Percentiles rank a stretch among this genome's conserved stretches.
Evolutionary conservation across 441 rosid species (phyloP).

Genomic region (Adansonia rubrostipa): DNA sequence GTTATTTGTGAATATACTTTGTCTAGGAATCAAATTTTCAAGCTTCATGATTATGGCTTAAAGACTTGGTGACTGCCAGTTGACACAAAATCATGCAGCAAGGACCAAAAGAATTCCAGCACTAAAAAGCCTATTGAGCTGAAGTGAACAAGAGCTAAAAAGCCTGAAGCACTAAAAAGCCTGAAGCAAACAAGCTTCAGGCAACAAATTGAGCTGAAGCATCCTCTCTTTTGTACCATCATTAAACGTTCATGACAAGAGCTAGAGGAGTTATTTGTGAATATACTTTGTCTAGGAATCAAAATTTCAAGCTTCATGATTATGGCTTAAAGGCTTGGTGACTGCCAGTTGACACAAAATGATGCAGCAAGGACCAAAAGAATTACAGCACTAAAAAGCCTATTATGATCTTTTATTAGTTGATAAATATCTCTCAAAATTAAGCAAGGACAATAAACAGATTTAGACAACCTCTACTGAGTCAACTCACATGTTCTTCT

Average conservation of each 20-base stretch:
- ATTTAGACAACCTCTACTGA: neutral
- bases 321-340: neutral
- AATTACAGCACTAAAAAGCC: neutral
- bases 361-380: neutral
- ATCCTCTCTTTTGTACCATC: neutral
- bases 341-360: neutral
- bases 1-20: neutral
- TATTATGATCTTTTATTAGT: neutral
- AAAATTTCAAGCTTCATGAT: neutral
- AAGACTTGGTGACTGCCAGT: neutral
- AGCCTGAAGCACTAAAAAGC: no score
- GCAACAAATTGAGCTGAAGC: neutral
- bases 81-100: neutral
- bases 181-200: neutral
- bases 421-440: neutral
- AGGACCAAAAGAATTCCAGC: neutral
- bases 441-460: neutral
- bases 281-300: neutral
- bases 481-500: slow-evolving; percentile 12
- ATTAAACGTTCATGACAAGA: neutral
- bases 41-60: slow-evolving; percentile 3
- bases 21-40: neutral
- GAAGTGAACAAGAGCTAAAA: no score
- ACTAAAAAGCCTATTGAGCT: neutral
- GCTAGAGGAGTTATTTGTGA: neutral